These are phyloP conservation scores for Globomyces pollinis-pini DNA, from an alignment of 192 early-diverging fungal species.

Conservation along the genomic window DNA sequence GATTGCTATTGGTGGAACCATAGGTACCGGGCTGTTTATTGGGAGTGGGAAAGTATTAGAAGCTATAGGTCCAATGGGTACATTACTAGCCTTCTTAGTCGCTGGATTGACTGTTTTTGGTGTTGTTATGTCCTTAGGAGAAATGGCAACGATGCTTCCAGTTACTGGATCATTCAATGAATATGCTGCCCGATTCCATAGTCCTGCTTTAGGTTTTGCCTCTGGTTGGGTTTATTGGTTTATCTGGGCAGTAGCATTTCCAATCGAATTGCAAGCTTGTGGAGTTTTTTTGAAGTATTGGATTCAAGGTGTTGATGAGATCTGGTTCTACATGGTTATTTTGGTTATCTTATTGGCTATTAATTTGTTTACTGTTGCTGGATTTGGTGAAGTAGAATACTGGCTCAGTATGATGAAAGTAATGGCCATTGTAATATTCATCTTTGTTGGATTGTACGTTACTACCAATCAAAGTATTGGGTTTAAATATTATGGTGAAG, in stretches of 20 bases:
- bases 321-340: background rate
- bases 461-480: conserved; percentile 14
- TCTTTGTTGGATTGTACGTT: conserved; percentile 63
- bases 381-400: conserved; percentile 72
- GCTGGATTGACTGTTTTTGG: conserved; percentile 33
- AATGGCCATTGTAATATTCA: conserved; percentile 58
- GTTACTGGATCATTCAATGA: conserved; percentile 54
- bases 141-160: conserved; percentile 76
- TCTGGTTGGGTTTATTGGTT: conserved; percentile 43
- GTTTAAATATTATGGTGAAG: conserved; percentile 27
- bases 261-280: conserved; percentile 66
- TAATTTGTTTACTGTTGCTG: conserved; percentile 55
- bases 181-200: conserved; percentile 61
- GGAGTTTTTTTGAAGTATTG: conserved; percentile 67
- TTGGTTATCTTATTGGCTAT: conserved; percentile 23
- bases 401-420: conserved; percentile 72
- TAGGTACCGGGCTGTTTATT: conserved; percentile 75
- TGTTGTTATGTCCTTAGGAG: conserved; percentile 65
- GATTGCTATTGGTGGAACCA: conserved; percentile 74
- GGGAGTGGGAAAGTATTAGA: conserved; percentile 54
- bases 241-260: conserved; percentile 30
- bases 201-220: conserved; percentile 64
- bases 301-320: conserved; percentile 14
- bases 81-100: conserved; percentile 61
- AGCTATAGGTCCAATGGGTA: conserved; percentile 64